phyloP scores from a whole-genome alignment of 2,329 filamentous ascomycete genomes.

The Tympanopsis confertula region DNA sequence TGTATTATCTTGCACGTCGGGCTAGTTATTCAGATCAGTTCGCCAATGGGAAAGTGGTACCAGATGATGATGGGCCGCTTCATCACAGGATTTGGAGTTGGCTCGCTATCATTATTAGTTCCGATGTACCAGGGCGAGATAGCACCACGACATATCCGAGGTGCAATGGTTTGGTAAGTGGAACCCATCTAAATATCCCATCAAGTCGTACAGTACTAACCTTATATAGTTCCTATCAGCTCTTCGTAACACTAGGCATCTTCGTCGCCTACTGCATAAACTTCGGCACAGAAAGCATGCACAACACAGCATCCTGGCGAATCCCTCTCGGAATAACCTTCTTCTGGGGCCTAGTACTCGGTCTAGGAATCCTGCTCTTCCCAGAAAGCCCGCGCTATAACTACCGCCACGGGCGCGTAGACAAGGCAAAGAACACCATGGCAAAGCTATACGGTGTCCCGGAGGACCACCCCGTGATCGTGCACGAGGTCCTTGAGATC shows the following conservation, averaged over 20 bases:
- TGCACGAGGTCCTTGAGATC: neutral
- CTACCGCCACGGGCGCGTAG: constrained; percentile 37
- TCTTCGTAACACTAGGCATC: constrained; percentile 32
- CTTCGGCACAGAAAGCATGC: constrained; percentile 18
- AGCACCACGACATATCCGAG: neutral
- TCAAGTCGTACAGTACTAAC: neutral
- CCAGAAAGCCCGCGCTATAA: constrained; percentile 45
- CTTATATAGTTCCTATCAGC: constrained; percentile 25
- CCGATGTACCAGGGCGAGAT: neutral
- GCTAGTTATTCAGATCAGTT: neutral
- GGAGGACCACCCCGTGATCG: neutral
- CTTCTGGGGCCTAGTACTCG: constrained; percentile 40
- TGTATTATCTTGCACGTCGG: neutral
- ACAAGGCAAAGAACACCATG: constrained; percentile 20
- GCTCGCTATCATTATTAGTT: neutral
- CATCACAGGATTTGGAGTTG: neutral
- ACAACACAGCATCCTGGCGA: constrained; percentile 18
- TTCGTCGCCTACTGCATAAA: constrained; percentile 32
- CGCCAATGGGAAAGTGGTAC: neutral
- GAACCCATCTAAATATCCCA: no score
- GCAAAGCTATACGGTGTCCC: neutral
- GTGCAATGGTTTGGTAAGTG: neutral
- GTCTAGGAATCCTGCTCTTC: constrained; percentile 39
- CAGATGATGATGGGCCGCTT: neutral
- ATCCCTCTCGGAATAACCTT: constrained; percentile 27